Evolutionary conservation across 176 grass and related monocot genomes (phyloP), one percentile per base, ranked within the genome.

Genomic region (Zoysia pacifica): DNA sequence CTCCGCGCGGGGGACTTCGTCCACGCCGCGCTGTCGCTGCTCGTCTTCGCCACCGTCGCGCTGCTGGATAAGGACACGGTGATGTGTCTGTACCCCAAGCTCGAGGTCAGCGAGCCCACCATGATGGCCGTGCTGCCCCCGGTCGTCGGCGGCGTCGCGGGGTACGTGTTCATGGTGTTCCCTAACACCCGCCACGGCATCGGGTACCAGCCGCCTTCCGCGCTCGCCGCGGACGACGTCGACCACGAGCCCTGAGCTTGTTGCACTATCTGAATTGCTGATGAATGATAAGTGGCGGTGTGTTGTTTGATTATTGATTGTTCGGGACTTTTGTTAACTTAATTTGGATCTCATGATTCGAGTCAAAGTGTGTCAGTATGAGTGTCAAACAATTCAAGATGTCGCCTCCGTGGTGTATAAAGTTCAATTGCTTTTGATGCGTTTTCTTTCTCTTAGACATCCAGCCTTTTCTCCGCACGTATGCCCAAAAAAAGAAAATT

Each of bases 161-260:
- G 92, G 62, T 89, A 84, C 67, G 63, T 88, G 7, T 94, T 91
- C 87, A 81, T 89, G 82, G 60, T 69, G 55, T 94, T 91, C 82
- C 92, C 92, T 3, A 87, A 84, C 61, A 94, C 83, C 68, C 75
- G 92, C 3, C 92, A 94, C 39, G 92, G 92, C 18, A 73, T 94
- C 11, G 92, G 92, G 6, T 91, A 94, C 84, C 92, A 82, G 80
- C 84, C 89, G 39, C 45, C 88, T 0, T 28, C 65, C 38, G 70
- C 84, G 1, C 76, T 69, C 58, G 8, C 59, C 20, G 9, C 20
- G 0, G 88, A 76, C 64, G 84, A 80, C 75, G 65, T 87, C 58
- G 2, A 83, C 64, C 68, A 61, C 80, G 83, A 90, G 76, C 6
- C 65, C 81, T 84, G 70, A 28, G 28, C 28, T 28, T 28, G 28